Evolutionary conservation across 257 asterid genomes (phyloP), one percentile per base, ranked within the genome.

Genomic region (Scutellaria barbata): DNA sequence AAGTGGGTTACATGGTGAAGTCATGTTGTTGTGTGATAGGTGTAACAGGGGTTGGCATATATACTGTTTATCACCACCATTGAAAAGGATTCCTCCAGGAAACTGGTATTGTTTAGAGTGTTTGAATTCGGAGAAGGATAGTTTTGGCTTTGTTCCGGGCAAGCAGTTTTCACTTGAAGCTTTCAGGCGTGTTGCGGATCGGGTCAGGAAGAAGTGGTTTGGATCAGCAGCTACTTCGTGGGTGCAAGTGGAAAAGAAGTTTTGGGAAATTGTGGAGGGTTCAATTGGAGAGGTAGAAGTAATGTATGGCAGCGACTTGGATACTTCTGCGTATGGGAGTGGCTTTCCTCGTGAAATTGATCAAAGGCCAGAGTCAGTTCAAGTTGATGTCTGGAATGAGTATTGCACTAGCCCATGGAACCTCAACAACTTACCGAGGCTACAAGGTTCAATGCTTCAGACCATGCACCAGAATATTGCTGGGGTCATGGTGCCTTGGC

Each of bases 401-500:
- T 93, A 91, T 73, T 86, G 96, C 65, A 51, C 77, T 67, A 87
- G 91, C 76, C 96, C 97, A 5, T 93, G 98, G 98, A 93, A 93
- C 81, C 88, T 93, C 68, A 93, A 93, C 79, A 93, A 93, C 84
- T 84, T 93, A 72, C 98, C 98, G 6, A 93, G 90, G 83, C 78
- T 93, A 77, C 92, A 81, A 77, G 97, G 96, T 59, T 93, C 98
- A 45, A 84, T 93, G 87, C 97, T 93, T 77, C 86, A 83, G 75
- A 80, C 97, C 59, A 95, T 93, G 71, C 92, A 89, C 82, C 91
- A 90, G 45, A 90, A 85, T 75, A 89, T 93, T 84, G 95, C 97
- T 50, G 98, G 98, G 40, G 97, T 93, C 43, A 90, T 93, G 98
- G 97, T 93, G 77, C 98, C 97, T 57, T 90, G 98, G 98, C 86